phyloP scores from a whole-genome alignment of 208 protist genomes.

The Leishmania guyanensis region DNA sequence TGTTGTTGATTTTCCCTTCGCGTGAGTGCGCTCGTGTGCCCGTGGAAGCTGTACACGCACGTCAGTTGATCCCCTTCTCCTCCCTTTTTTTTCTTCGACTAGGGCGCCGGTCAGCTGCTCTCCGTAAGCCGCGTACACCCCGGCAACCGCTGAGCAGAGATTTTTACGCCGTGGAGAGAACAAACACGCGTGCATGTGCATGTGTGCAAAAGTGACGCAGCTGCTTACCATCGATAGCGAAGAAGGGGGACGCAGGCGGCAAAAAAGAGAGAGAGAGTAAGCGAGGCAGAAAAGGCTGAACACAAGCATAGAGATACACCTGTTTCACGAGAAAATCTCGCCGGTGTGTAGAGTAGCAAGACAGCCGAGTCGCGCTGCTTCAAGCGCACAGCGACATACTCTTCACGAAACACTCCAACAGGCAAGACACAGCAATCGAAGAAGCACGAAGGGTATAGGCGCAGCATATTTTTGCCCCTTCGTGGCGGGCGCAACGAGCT shows the following conservation, averaged over 20 bases:
- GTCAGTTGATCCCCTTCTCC: background rate
- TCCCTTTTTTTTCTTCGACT: background rate
- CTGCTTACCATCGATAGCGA: background rate
- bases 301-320: background rate
- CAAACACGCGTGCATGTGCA: background rate
- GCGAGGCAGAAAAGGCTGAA: background rate
- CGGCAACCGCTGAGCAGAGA: background rate
- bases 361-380: background rate
- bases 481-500: background rate
- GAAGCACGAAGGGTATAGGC: background rate
- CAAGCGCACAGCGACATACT: background rate
- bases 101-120: background rate
- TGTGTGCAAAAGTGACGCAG: background rate
- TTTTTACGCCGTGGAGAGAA: background rate
- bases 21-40: background rate
- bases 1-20: background rate
- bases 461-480: background rate
- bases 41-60: background rate
- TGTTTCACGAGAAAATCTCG: background rate
- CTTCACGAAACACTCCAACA: background rate
- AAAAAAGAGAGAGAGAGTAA: background rate
- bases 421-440: too few relatives aligned
- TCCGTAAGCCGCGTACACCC: background rate
- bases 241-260: background rate
- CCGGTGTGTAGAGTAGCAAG: background rate